Percentiles rank a stretch among this genome's conserved stretches.
phyloP scores from a whole-genome alignment of 106 monocot genomes.

The Dendrobium nobile region DNA sequence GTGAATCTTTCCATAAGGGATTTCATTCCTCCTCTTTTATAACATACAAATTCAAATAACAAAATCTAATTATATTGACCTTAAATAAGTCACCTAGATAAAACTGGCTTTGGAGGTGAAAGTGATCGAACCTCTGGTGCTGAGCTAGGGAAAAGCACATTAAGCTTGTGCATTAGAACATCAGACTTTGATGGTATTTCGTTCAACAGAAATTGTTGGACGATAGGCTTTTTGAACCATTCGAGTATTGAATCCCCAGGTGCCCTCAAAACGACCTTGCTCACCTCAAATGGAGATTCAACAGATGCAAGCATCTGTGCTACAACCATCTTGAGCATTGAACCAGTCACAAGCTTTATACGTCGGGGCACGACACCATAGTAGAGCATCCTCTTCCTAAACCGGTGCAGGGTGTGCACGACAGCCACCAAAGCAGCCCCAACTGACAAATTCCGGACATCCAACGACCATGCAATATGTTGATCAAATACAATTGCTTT shows the following conservation, averaged over 20 bases:
- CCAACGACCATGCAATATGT: slow-evolving; percentile 97
- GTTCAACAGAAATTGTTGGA: slow-evolving; percentile 92
- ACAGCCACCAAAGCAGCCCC: slow-evolving; percentile 84
- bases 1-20: neutral
- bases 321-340: slow-evolving; percentile 86
- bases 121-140: slow-evolving; percentile 69
- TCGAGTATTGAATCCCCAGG: slow-evolving; percentile 84
- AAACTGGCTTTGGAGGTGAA: slow-evolving; percentile 31
- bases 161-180: slow-evolving; percentile 86
- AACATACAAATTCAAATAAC: neutral
- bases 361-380: slow-evolving; percentile 91
- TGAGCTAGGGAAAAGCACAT: slow-evolving; percentile 92
- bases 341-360: slow-evolving; percentile 85
- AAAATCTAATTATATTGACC: neutral
- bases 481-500: slow-evolving; percentile 98
- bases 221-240: slow-evolving; percentile 97
- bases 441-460: slow-evolving; percentile 75
- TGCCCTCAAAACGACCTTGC: slow-evolving; percentile 88
- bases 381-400: slow-evolving; percentile 95
- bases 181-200: slow-evolving; percentile 85
- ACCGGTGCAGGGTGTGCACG: slow-evolving; percentile 95
- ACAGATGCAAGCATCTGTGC: slow-evolving; percentile 63
- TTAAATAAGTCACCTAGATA: slow-evolving; percentile 16
- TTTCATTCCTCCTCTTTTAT: neutral
- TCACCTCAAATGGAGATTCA: slow-evolving; percentile 94